Evolutionary conservation across 2,329 filamentous ascomycete genomes (phyloP), one percentile per base, ranked within the genome.

Genomic region (Thielaviopsis ethacetica): DNA sequence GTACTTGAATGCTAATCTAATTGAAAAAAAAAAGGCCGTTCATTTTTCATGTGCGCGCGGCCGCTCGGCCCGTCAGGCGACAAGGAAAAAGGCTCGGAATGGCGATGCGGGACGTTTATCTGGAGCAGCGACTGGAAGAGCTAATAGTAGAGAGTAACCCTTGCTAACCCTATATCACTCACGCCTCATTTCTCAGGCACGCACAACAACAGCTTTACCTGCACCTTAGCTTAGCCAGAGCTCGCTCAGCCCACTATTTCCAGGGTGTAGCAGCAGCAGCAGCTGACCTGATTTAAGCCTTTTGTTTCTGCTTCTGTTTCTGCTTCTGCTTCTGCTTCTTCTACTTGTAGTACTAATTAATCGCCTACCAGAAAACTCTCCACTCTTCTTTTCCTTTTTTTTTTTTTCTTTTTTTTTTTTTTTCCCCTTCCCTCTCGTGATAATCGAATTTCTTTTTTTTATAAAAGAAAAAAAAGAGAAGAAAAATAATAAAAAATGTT

Each of bases 31-130:
- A 27, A 27, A 81, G 78, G 80, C 5, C 74, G 82, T 41, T 80
- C 79, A 0, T 85, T 85, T 66, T 85, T 80, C 68, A 79, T 82
- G 59, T 85, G 82, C 62, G 68, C 76, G 15, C 79, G 85, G 49
- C 93, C 93, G 3, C 72, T 97, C 1, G 91, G 90, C 0, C 90
- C 90, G 1, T 87, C 84, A 24, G 93, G 90, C 0, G 81, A 85
- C 64, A 93, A 93, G 68, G 91, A 95, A 70, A 85, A 76, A 61
- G 85, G 84, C 1, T 90, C 89, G 0, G 78, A 93, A 67, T 96
- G 91, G 88, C 81, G 88, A 51, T 97, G 91, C 69, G 75, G 79
- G 2, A 95, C 89, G 0, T 96, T 96, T 65, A 89, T 84, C 34
- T 83, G 80, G 82, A 80, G 77, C 62, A 81, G 78, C 57, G 79